These are phyloP conservation scores for Panellus pusillus DNA, from an alignment of 768 basidiomycete genomes.

Conservation along the genomic window DNA sequence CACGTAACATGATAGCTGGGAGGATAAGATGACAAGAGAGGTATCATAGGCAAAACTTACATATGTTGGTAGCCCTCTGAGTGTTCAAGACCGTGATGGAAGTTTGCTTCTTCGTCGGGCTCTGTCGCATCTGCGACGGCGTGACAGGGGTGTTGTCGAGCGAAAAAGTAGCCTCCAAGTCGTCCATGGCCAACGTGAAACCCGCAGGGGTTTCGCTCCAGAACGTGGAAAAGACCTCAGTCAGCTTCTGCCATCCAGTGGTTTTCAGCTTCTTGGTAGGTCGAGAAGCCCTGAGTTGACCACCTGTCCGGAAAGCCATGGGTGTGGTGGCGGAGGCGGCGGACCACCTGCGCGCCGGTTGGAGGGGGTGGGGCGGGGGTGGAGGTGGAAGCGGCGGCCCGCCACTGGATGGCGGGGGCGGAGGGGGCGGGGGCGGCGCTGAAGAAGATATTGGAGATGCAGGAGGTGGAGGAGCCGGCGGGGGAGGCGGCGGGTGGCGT, in stretches of 20 bases:
- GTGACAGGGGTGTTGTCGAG: conserved; percentile 48
- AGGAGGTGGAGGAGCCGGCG: conserved; percentile 28
- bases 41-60: conserved; percentile 36
- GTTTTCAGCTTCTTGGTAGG: conserved; percentile 68
- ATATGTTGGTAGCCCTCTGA: conserved; percentile 78
- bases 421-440: conserved; percentile 31
- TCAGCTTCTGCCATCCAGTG: conserved; percentile 90
- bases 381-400: conserved; percentile 37
- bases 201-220: conserved; percentile 61
- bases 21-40: background rate
- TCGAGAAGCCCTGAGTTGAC: conserved; percentile 34
- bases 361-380: conserved; percentile 38
- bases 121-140: conserved; percentile 40
- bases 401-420: conserved; percentile 24
- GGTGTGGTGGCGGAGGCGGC: conserved; percentile 28
- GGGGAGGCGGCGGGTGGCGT: conserved; percentile 27
- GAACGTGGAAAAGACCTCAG: conserved; percentile 52
- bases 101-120: conserved; percentile 56
- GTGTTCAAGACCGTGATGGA: conserved; percentile 75
- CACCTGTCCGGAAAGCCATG: conserved; percentile 32
- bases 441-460: conserved; percentile 36
- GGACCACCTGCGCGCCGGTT: conserved; percentile 17
- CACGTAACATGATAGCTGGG: conserved; percentile 80
- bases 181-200: conserved; percentile 57
- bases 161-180: conserved; percentile 73